Base-by-base conservation (phyloP, 163 green algal genomes). In the Scenedesmus sp. region DNA sequence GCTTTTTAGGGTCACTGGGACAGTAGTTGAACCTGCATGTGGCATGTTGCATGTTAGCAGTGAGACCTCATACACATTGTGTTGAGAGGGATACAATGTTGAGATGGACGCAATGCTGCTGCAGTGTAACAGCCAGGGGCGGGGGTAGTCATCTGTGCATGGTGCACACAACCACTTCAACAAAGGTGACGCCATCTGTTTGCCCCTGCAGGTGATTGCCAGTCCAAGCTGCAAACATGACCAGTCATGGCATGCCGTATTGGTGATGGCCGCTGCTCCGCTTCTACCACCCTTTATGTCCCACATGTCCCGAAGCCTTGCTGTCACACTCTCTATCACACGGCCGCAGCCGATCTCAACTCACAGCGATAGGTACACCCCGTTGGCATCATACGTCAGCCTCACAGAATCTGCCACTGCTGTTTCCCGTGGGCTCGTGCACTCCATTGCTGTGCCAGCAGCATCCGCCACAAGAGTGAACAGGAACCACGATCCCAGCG, bases 401-500 rank as follows among this genome's bases (percentile, higher is more conserved):
- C 82, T 26, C 4, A 82, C 60, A 8, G 52, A 74, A 54, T 92
- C 89, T 7, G 81, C 89, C 4, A 92, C 2, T 9, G 89, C 89
- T 7, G 54, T 88, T 54, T 92, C 89, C 23, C 23, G 3, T 20
- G 89, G 89, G 5, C 15, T 64, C 0, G 16, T 83, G 77, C 89
- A 92, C 55, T n/a, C 82, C 81, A 92, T 82, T 4, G 23, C 54
- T 2, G 89, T 92, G 57, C 34, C 89, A 7, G 70, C 89, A 57
- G 52, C 82, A 87, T 92, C 89, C 3, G 89, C 82, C n/a, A 89
- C 20, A 56, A 92, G 89, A 1, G 59, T 83, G n/a, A 89, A 92
- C 52, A 92, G 82, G 56, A 92, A 92, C 81, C 79, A 92, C 3
- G 46, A 7, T 5, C 89, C 89, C 15, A 82, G 60, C 0, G 89